phyloP scores from a whole-genome alignment of 2,329 filamentous ascomycete genomes.

The Amauroascus verrucosus region DNA sequence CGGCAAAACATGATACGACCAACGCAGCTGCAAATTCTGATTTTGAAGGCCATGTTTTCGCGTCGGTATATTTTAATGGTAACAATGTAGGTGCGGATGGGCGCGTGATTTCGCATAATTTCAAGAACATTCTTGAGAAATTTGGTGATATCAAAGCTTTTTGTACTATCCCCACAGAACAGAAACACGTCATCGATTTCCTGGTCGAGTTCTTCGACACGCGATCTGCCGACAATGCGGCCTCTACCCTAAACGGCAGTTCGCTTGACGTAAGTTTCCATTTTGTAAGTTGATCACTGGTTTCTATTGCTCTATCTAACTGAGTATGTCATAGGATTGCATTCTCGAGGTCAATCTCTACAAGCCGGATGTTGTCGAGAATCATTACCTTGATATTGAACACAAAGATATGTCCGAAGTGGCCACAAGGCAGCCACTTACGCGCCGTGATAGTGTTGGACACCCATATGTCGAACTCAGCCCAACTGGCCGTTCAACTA shows the following conservation, averaged over 20 bases:
- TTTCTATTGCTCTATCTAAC: conserved; percentile 2
- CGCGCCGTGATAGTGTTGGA: conserved; percentile 15
- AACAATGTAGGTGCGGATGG: conserved; percentile 22
- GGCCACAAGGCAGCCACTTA: conserved; percentile 15
- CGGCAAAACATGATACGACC: conserved; percentile 27
- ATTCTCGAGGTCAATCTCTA: conserved; percentile 25
- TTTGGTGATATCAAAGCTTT: conserved; percentile 34
- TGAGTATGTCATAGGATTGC: conserved; percentile 20
- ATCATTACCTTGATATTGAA: conserved; percentile 14
- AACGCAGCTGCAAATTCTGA: conserved; percentile 27
- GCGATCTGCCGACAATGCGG: conserved; percentile 28
- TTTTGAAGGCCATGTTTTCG: conserved; percentile 48
- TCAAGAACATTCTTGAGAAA: conserved; percentile 29
- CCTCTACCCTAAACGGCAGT: conserved; percentile 28
- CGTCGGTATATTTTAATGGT: conserved; percentile 39
- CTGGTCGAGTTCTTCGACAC: conserved; percentile 34
- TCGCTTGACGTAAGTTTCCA: conserved; percentile 27
- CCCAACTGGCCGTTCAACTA: conserved; percentile 33
- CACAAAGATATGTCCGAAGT: conserved; percentile 19
- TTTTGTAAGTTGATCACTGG: not conserved
- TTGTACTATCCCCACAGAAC: conserved; percentile 21
- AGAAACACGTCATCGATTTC: conserved; percentile 28
- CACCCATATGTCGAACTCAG: conserved; percentile 28
- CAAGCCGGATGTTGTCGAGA: conserved; percentile 24
- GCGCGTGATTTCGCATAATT: conserved; percentile 40